A percentile compares a stretch with the other conserved stretches of the same genome.
phyloP scores from a whole-genome alignment of 1,284 basidiomycete species.

The Leccinum subrobustum region DNA sequence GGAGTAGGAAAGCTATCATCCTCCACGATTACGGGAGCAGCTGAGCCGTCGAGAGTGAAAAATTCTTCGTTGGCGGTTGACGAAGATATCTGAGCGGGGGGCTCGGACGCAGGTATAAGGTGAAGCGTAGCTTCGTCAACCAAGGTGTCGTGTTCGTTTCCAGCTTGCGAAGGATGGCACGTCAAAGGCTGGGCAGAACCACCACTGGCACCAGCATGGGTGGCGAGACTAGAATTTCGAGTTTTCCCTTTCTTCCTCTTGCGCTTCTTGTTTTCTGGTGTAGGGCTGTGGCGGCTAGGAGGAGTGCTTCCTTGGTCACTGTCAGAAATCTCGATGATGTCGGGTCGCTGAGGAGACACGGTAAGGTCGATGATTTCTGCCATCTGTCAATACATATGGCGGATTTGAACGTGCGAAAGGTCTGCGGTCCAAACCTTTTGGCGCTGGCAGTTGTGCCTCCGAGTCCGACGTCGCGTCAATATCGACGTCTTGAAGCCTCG shows the following conservation, averaged over 20 bases:
- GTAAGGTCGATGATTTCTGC: constrained; percentile 34
- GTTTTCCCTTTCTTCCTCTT: constrained; percentile 21
- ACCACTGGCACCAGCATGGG: constrained; percentile 5
- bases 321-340: constrained; percentile 33
- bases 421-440: not conserved
- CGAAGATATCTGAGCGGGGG: not conserved
- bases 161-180: constrained; percentile 18
- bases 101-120: constrained; percentile 7
- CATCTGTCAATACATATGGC: constrained; percentile 18
- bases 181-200: constrained; percentile 19
- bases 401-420: not conserved
- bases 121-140: not conserved
- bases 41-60: constrained; percentile 55
- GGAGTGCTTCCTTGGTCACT: constrained; percentile 15
- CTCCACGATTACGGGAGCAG: constrained; percentile 31
- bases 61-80: constrained; percentile 27
- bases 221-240: constrained; percentile 10
- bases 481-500: too few relatives aligned
- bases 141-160: not conserved
- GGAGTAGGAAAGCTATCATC: not conserved
- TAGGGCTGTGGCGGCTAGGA: not conserved
- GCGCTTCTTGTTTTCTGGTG: constrained; percentile 18
- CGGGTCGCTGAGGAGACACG: constrained; percentile 23
- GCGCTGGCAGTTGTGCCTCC: not conserved
- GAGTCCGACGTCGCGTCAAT: not conserved